A percentile compares a stretch with the other conserved stretches of the same genome.
These are phyloP conservation scores for Penicillium sp. DNA, from an alignment of 2,329 filamentous ascomycete genomes.

Conservation along the genomic window DNA sequence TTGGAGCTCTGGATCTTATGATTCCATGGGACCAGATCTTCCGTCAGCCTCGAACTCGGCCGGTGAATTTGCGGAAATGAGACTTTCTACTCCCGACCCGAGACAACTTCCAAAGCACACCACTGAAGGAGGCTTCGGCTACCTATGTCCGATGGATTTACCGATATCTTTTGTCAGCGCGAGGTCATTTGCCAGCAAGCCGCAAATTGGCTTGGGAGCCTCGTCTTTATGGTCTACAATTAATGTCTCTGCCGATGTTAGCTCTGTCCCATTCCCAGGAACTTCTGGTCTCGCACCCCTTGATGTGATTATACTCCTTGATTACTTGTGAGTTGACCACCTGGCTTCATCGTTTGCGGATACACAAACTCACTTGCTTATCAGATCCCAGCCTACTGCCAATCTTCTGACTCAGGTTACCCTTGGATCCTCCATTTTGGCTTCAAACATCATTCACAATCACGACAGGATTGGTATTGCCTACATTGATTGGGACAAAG, in stretches of 20 bases:
- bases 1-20: conserved; percentile 25
- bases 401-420: conserved; percentile 20
- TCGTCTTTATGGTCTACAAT: conserved; percentile 21
- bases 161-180: conserved; percentile 23
- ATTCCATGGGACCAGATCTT: conserved; percentile 2
- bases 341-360: background rate
- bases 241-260: conserved; percentile 26
- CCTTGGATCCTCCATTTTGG: conserved; percentile 21
- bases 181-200: conserved; percentile 8
- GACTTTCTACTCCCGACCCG: background rate
- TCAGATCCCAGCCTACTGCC: conserved; percentile 14
- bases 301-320: conserved; percentile 35
- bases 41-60: conserved; percentile 1
- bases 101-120: background rate
- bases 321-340: conserved; percentile 30
- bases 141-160: conserved; percentile 14
- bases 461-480: conserved; percentile 27
- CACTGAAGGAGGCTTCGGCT: background rate
- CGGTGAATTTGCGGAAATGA: background rate
- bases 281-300: conserved; percentile 25
- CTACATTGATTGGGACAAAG: conserved; percentile 20
- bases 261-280: conserved; percentile 16
- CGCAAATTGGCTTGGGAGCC: conserved; percentile 12
- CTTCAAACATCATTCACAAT: conserved; percentile 20
- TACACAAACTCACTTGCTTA: conserved; percentile 1